Base-by-base conservation (phyloP, 1,284 basidiomycete genomes). In the Cutaneotrichosporon sp. region DNA sequence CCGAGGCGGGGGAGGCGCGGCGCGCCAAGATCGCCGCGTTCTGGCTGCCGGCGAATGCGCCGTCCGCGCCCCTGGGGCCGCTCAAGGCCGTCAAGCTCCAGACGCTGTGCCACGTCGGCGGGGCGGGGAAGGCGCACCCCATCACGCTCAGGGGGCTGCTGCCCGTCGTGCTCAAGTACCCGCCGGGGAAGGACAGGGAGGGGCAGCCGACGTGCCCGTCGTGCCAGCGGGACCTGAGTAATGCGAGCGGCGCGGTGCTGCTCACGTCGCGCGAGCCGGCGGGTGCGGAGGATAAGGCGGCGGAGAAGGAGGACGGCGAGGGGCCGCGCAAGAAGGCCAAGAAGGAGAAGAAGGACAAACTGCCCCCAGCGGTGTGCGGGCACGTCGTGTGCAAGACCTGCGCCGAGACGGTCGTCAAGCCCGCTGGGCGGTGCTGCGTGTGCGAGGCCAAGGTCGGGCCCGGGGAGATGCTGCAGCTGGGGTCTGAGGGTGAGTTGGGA, bases 21-120 rank as follows among this genome's bases (percentile, higher is more conserved):
- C 89, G 89, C 63, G 85, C 87, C 60, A 95, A 95, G 76, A 84
- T 97, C 8, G 92, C 94, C 0, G 92, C 95, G 69, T 98, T 95
- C 75, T 97, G 94, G 94, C 83, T 97, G 49, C 93, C 90, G 20
- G 91, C 87, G 0, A 80, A 95, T 36, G 92, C 93, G 0, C 93
- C 94, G 29, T 87, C 87, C 0, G 86, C 85, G 10, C 75, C 75
- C 27, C 67, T 90, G 82, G 62, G 84, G 72, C 67, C 88, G 81
- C 79, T 93, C 36, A 84, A 86, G 67, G 89, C 91, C 69, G 85
- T 92, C 55, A 93, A 93, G 79, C 80, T 92, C 43, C 89, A 91
- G 74, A 92, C 91, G 8, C 86, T 89, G 63, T 97, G 94, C 80
- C 85, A 88, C 58, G 90, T 89, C 7, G 89, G 88, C 0, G 83